These are phyloP conservation scores for Rhizopus sp. DNA, from an alignment of 371 early-diverging fungal species.

Conservation along the genomic window DNA sequence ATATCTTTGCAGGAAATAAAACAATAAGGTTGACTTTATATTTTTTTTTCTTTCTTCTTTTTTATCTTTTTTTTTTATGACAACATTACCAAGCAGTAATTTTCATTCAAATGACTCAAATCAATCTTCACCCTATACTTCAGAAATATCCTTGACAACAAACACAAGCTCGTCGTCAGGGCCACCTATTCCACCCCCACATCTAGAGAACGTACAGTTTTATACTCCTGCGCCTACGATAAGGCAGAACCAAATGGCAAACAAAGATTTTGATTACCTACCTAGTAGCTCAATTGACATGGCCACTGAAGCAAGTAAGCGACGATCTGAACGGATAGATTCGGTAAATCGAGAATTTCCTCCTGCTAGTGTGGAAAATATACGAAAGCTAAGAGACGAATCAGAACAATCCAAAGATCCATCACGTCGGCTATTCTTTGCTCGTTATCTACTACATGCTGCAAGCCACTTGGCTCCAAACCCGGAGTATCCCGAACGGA, in stretches of 20 bases:
- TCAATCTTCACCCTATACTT: not conserved
- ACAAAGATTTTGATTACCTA: conserved; percentile 14
- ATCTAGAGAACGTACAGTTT: conserved; percentile 5
- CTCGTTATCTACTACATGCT: conserved; percentile 66
- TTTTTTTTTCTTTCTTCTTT: conserved; percentile 1
- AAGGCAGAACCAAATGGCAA: not conserved
- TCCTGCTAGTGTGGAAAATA: conserved; percentile 54
- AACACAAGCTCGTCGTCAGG: not conserved
- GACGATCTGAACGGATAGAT: conserved; percentile 11
- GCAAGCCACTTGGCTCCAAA: conserved; percentile 47
- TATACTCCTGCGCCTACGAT: conserved; percentile 2
- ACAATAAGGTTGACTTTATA: not conserved
- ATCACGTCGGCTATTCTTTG: conserved; percentile 74
- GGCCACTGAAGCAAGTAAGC: conserved; percentile 14
- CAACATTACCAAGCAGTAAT: conserved; percentile 1
- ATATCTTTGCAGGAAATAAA: not conserved
- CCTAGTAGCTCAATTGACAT: conserved; percentile 21
- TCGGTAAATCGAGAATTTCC: conserved; percentile 21
- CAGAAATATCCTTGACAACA: conserved; percentile 1
- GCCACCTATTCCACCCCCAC: conserved; percentile 7
- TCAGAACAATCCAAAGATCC: conserved; percentile 72
- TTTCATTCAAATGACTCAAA: not conserved
- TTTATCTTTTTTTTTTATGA: conserved; percentile 5
- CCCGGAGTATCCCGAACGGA: conserved; percentile 61
- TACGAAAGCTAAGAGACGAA: conserved; percentile 73